Base-by-base conservation (phyloP, 2,329 filamentous ascomycete genomes). In the Tolypocladium tropicale region DNA sequence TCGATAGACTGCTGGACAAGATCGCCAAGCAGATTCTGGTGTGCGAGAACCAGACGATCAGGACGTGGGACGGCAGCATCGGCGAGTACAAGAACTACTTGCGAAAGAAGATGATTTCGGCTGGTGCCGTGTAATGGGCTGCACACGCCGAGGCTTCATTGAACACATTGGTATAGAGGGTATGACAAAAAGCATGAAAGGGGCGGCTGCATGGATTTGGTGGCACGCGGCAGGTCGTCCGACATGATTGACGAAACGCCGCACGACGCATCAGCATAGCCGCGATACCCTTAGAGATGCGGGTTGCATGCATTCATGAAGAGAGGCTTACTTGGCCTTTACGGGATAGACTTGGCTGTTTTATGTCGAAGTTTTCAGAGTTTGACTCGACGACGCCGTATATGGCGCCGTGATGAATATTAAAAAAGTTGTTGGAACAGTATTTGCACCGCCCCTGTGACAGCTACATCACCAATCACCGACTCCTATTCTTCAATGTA, bases 1-100 rank as follows among this genome's bases (percentile, higher is more conserved):
- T 14, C 5, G 39, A 56, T 57, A 95, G 93, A 80, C 80, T 99
- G 68, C 85, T 99, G 63, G 94, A 99, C 84, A 96, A 96, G 82
- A 97, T 99, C 73, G 94, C 94, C 66, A 99, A 99, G 83, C 90
- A 99, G 74, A 99, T 99, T 75, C 85, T 99, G 77, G 94, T 99
- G 56, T 99, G 95, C 76, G 94, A 99, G 78, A 91, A 99, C 85
- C 91, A 92, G 82, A 92, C 91, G 16, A 91, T 97, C 65, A 85
- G 82, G 66, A 77, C 84, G 67, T 99, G 94, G 94, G 86, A 93
- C 61, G 93, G 93, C 66, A 78, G 76, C 62, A 99, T 99, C 68
- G 87, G 86, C 65, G 86, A 91, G 58, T 99, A 99, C 89, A 99
- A 99, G 89, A 89, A 95, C 78, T 85, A 96, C 77, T 83, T 99